A percentile compares a stretch with the other conserved stretches of the same genome.
These are phyloP conservation scores for Nematodospora valgi DNA, from an alignment of 805 yeast genomes.

Conservation along the genomic window DNA sequence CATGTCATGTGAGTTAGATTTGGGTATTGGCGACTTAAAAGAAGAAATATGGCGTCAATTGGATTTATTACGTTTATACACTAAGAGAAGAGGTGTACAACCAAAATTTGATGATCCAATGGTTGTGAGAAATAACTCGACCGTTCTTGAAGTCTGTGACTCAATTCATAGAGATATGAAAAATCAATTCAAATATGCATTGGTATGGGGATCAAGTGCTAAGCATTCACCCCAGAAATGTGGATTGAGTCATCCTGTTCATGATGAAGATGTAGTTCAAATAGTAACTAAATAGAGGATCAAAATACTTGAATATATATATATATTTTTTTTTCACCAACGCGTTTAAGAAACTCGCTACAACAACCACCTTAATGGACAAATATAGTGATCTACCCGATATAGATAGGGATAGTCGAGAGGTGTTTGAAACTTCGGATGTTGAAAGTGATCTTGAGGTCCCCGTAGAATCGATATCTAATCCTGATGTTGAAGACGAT, in stretches of 20 bases:
- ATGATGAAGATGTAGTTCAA: conserved; percentile 93
- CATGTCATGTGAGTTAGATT: conserved; percentile 84
- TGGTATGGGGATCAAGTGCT: conserved; percentile 95
- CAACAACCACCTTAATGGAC: no score
- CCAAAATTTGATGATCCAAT: conserved; percentile 88
- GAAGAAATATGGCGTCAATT: conserved; percentile 93
- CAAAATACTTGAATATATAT: no score
- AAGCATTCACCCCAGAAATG: conserved; percentile 97
- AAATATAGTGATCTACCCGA: no score
- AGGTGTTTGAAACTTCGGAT: conserved; percentile 48
- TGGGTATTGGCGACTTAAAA: conserved; percentile 83
- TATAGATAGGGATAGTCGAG: conserved; percentile 24
- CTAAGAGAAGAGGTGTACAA: conserved; percentile 78
- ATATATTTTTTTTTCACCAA: no score
- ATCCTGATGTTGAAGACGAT: conserved; percentile 10
- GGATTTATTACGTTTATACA: conserved; percentile 73
- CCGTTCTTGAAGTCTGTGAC: conserved; percentile 86
- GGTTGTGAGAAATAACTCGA: conserved; percentile 78
- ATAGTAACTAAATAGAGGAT: conserved; percentile 69
- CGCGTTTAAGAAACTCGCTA: no score
- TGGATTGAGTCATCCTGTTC: conserved; percentile 77
- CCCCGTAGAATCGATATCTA: background rate
- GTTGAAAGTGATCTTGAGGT: conserved; percentile 25
- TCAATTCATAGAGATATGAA: conserved; percentile 90
- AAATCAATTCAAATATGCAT: conserved; percentile 86